Evolutionary conservation across 257 asterid species (phyloP), one percentile per base, ranked within the genome.

Genomic region (Nicotiana tomentosiformis): DNA sequence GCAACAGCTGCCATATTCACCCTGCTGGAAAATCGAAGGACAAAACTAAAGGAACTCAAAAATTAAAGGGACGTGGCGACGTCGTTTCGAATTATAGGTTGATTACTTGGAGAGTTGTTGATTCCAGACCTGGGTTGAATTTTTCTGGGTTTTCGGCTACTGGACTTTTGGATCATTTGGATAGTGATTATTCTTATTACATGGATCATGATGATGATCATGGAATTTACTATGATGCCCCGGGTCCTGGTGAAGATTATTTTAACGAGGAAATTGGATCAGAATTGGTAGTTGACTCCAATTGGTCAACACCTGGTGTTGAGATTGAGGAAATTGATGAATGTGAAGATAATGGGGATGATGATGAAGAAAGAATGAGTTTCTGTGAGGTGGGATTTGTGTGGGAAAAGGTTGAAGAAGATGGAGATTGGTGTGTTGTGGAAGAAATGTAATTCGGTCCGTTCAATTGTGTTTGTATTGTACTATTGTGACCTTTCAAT

Each of bases 371-470:
- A 15, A 30, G 20, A 60, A 84, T 88, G 89, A 85, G 90, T 32
- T 84, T 81, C 30, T 84, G 87, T 65, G 91, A 89, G 35, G 90
- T 86, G 80, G 94, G 84, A 35, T 83, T 85, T 69, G 85, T 78
- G 51, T 83, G 83, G 91, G 86, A 86, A 51, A 79, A 82, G 16
- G 85, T 84, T 84, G 92, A 89, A 37, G 96, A 82, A 56, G 98
- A 86, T 80, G 97, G 89, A 76, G 90, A 87, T 65, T 93, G 99
- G 98, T 92, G 92, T 81, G 85, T 93, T 81, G 94, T 92, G 85
- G 92, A 91, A 67, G 92, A 91, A 84, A 82, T 91, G 43, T 76
- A 29, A 76, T 74, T 74, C 2, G 37, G 23, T 46, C 39, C 58
- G 49, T 72, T 5, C 39, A 23, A 46, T 49, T 70, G 20, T 72